These are phyloP conservation scores for Metrosideros polymorpha DNA, from an alignment of 441 rosid genomes.

Conservation along the genomic window DNA sequence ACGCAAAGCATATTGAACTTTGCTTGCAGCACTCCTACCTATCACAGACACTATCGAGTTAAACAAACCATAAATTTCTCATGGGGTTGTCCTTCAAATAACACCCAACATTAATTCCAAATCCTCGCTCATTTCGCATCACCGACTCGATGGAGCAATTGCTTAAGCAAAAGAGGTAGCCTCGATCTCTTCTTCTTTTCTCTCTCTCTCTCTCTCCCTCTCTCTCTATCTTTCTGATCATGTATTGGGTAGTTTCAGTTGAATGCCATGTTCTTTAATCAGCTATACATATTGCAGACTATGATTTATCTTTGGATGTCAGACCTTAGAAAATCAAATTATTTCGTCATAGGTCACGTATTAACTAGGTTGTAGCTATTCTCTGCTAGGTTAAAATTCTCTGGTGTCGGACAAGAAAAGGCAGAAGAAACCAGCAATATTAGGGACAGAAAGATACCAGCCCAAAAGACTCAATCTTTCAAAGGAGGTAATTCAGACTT, in stretches of 20 bases:
- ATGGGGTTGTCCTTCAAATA: slow-evolving; percentile 19
- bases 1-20: slow-evolving; percentile 33
- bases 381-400: slow-evolving; percentile 22
- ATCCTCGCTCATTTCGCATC: neutral
- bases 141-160: slow-evolving; percentile 23
- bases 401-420: slow-evolving; percentile 15
- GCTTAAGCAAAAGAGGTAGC: slow-evolving; percentile 30
- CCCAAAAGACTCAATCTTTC: slow-evolving; percentile 34
- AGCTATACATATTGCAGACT: neutral
- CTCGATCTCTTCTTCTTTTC: neutral
- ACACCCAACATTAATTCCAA: neutral
- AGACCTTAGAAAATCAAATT: neutral
- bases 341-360: neutral
- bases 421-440: slow-evolving; percentile 12
- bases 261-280: neutral
- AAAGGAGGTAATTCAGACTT: slow-evolving; percentile 34
- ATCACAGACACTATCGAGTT: neutral
- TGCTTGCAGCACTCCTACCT: slow-evolving; percentile 10
- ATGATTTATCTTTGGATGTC: neutral
- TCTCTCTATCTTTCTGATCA: neutral
- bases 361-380: neutral
- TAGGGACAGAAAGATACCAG: slow-evolving; percentile 15
- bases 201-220: neutral
- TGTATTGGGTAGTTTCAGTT: neutral
- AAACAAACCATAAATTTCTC: neutral